A percentile compares a stretch with the other conserved stretches of the same genome.
Evolutionary conservation across 371 early-diverging fungal species (phyloP).

Genomic region (Coemansia sp.): DNA sequence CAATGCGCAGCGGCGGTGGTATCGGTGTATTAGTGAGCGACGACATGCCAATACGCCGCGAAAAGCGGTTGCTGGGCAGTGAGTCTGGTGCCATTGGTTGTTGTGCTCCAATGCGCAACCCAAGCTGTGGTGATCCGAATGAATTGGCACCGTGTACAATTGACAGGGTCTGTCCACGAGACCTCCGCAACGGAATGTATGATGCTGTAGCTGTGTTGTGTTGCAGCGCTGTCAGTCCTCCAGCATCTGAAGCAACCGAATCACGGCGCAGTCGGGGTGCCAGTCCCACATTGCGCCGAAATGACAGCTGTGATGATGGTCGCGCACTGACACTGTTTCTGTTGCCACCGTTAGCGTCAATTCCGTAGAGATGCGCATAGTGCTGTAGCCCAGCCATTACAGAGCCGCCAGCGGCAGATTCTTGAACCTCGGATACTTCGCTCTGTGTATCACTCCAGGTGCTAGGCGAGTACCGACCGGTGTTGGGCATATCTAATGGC

Average conservation of each 20-base stretch:
- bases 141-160: not conserved
- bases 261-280: constrained; percentile 9
- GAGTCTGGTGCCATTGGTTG: not conserved
- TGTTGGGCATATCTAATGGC: not conserved
- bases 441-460: constrained; percentile 38
- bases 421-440: constrained; percentile 19
- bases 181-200: constrained; percentile 8
- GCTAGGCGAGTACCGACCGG: constrained; percentile 16
- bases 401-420: not conserved
- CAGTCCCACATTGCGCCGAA: constrained; percentile 15
- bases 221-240: constrained; percentile 8
- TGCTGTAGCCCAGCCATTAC: constrained; percentile 2
- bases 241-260: constrained; percentile 13
- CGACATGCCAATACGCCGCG: not conserved
- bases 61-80: not conserved
- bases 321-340: not conserved
- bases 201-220: not conserved
- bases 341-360: not conserved
- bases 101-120: not conserved
- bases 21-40: not conserved
- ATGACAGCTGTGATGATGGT: constrained; percentile 22
- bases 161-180: constrained; percentile 37
- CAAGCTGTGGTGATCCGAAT: not conserved
- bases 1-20: not conserved
- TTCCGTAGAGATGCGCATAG: constrained; percentile 10